Evolutionary conservation across 805 yeast species (phyloP).

Genomic region (Lachancea thermotolerans): DNA sequence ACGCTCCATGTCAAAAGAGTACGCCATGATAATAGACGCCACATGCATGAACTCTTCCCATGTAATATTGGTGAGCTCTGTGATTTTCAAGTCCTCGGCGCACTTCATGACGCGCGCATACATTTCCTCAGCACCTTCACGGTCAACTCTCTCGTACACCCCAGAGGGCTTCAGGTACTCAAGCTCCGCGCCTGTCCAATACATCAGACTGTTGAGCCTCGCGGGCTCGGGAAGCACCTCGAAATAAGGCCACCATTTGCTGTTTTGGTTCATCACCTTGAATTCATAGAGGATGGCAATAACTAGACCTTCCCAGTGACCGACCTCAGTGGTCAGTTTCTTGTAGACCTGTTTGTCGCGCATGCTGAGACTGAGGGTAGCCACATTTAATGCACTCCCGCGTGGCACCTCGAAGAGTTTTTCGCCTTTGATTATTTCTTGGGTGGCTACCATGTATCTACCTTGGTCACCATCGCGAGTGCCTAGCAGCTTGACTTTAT

Average conservation of each 20-base stretch:
- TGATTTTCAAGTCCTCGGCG: constrained; percentile 26
- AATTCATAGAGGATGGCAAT: constrained; percentile 59
- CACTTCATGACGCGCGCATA: constrained; percentile 35
- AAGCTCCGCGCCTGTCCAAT: constrained; percentile 66
- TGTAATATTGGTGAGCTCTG: constrained; percentile 35
- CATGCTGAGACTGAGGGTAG: constrained; percentile 43
- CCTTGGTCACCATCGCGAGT: constrained; percentile 58
- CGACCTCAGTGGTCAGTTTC: constrained; percentile 33
- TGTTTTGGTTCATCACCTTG: constrained; percentile 36
- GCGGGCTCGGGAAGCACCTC: constrained; percentile 52
- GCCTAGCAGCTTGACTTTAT: constrained; percentile 45
- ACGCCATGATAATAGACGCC: constrained; percentile 81
- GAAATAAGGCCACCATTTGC: constrained; percentile 68
- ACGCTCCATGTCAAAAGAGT: constrained; percentile 76
- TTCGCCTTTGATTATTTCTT: constrained; percentile 57
- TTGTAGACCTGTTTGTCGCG: constrained; percentile 29
- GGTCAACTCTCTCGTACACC: constrained; percentile 65
- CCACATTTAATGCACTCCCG: constrained; percentile 47
- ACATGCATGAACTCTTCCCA: constrained; percentile 58
- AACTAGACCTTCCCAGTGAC: constrained; percentile 77
- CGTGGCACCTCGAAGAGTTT: constrained; percentile 65
- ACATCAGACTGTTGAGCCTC: constrained; percentile 62
- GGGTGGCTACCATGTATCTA: constrained; percentile 63
- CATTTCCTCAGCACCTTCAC: constrained; percentile 55
- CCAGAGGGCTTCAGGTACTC: constrained; percentile 58